phyloP scores from a whole-genome alignment of 2,329 filamentous ascomycete genomes.

The Sporothrix inflata region DNA sequence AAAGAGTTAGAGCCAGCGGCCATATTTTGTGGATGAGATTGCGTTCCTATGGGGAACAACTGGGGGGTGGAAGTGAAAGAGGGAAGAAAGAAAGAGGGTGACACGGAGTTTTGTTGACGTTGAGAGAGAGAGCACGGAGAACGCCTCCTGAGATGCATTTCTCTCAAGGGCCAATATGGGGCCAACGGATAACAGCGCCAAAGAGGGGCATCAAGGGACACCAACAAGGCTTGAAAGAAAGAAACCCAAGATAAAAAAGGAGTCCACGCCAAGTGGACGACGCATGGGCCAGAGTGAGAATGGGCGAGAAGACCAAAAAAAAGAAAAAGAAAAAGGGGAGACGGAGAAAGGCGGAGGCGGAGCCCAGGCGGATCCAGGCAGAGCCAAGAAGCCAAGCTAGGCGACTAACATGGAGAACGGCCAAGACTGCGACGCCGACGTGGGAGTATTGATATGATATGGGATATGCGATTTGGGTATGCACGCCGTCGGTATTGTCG shows the following conservation, averaged over 20 bases:
- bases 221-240: no score
- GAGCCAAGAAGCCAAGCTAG: not conserved
- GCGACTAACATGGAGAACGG: not conserved
- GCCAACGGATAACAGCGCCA: not conserved
- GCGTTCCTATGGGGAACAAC: not conserved
- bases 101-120: not conserved
- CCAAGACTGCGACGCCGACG: not conserved
- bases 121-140: not conserved
- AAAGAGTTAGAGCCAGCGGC: not conserved
- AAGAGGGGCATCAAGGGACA: not conserved
- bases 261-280: not conserved
- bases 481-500: not conserved
- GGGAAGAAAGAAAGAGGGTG: not conserved
- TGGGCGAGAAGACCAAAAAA: no score
- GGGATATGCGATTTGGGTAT: not conserved
- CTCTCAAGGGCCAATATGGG: not conserved
- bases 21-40: constrained; percentile 1
- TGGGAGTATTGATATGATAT: not conserved
- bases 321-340: not conserved
- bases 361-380: not conserved
- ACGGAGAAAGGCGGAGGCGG: not conserved
- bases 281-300: not conserved
- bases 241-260: no score
- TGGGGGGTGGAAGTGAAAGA: not conserved
- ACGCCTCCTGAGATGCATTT: not conserved